Conservation (phyloP, 2,329 filamentous ascomycete species). For the Sclerotinia spermophila region DNA sequence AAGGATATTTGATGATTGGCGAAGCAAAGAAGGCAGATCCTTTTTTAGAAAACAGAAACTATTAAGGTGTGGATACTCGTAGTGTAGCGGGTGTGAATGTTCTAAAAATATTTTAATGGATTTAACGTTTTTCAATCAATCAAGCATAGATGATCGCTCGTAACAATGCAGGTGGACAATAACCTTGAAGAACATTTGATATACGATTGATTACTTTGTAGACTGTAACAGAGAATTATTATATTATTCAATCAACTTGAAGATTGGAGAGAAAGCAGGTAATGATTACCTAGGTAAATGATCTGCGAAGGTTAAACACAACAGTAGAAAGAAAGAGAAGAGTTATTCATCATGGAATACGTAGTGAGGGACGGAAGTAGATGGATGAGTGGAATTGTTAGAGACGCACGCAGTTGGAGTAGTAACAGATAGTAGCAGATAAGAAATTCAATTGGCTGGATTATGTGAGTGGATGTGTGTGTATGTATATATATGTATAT, state of each 20-base stretch:
- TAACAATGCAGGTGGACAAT: neutral
- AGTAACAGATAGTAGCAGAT: neutral
- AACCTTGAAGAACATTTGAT: neutral
- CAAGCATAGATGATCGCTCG: neutral
- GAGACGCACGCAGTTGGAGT: too few species aligned
- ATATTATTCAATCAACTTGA: neutral
- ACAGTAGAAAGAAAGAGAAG: too few species aligned
- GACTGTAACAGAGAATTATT: neutral
- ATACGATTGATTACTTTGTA: too few species aligned
- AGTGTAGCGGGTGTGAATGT: neutral
- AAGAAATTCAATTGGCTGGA: neutral
- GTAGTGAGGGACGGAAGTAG: neutral
- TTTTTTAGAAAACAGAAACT: neutral
- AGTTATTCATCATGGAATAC: neutral
- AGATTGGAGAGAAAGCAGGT: neutral
- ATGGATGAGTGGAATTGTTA: neutral
- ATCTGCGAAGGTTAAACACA: neutral
- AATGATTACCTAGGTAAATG: neutral
- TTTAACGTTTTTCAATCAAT: neutral
- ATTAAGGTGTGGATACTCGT: neutral
- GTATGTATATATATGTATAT: neutral
- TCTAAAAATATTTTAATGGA: neutral
- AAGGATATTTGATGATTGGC: slow-evolving; percentile 1
- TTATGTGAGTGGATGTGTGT: too few species aligned
- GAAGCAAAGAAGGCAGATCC: slow-evolving; percentile 11